These are phyloP conservation scores for Leccinellum rugosiceps DNA, from an alignment of 768 basidiomycete species.

Conservation along the genomic window DNA sequence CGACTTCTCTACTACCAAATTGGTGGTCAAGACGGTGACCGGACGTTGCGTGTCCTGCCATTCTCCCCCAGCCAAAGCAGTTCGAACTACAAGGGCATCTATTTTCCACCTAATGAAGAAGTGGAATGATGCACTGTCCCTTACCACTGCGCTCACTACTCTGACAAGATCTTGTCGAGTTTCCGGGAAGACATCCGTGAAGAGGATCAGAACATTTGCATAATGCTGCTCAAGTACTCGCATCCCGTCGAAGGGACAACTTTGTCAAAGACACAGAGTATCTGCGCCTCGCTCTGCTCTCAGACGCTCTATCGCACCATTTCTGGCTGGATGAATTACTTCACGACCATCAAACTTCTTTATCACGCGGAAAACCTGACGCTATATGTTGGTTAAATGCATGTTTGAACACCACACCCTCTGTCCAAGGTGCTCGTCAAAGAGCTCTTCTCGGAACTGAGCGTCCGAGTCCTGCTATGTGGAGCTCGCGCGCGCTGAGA, in stretches of 20 bases:
- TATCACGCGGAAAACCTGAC: constrained; percentile 98
- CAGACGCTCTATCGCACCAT: constrained; percentile 99
- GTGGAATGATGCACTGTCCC: constrained; percentile 87
- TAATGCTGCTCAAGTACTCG: constrained; percentile 96
- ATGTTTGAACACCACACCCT: constrained; percentile 71
- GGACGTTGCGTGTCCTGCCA: too few species aligned
- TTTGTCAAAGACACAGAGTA: constrained; percentile 99
- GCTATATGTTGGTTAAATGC: constrained; percentile 61
- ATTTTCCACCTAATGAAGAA: too few species aligned
- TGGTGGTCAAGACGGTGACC: too few species aligned
- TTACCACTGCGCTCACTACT: constrained; percentile 98
- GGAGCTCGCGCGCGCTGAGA: too few species aligned
- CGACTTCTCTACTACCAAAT: too few species aligned
- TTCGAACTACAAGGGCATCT: too few species aligned
- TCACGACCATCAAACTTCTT: constrained; percentile 97
- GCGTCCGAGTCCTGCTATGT: too few species aligned
- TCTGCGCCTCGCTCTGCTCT: constrained; percentile 97
- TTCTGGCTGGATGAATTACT: constrained; percentile 99
- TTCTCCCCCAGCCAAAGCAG: too few species aligned
- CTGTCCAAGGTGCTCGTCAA: too few species aligned
- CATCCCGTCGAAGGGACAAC: constrained; percentile 99
- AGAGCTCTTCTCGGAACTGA: too few species aligned
- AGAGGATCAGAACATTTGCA: constrained; percentile 94
- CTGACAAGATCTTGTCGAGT: constrained; percentile 96
- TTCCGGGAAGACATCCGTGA: constrained; percentile 97